A percentile compares a stretch with the other conserved stretches of the same genome.
Evolutionary conservation across 2,329 filamentous ascomycete genomes (phyloP).

Genomic region (Ophiocordyceps camponoti-saundersi): DNA sequence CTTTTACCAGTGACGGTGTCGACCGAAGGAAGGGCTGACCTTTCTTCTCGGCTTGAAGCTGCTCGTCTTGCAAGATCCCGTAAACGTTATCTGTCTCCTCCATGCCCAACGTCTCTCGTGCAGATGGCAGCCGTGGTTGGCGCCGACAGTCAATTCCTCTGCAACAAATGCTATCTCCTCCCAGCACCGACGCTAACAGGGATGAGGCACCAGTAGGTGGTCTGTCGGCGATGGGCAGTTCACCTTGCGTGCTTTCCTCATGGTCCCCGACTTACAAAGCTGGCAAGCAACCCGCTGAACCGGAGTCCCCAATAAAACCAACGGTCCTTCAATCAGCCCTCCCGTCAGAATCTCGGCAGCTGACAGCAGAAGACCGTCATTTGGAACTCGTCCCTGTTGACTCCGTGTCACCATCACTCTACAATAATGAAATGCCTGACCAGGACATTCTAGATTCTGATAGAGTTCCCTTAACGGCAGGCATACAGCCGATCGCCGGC

Average conservation of each 20-base stretch:
- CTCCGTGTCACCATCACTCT: constrained; percentile 13
- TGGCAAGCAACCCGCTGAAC: constrained; percentile 17
- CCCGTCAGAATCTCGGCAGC: constrained; percentile 30
- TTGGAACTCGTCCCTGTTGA: constrained; percentile 12
- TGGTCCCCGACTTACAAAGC: constrained; percentile 31
- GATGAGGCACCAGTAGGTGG: not conserved
- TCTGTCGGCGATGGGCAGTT: constrained; percentile 4
- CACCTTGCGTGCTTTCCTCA: constrained; percentile 29
- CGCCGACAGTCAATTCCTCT: constrained; percentile 47
- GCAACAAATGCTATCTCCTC: constrained; percentile 33
- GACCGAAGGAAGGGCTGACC: no score
- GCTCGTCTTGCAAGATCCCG: no score
- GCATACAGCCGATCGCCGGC: constrained; percentile 36
- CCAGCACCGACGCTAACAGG: not conserved
- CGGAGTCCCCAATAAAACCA: constrained; percentile 34
- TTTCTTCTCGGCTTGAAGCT: no score
- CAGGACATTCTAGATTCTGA: constrained; percentile 36
- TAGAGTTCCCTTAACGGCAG: constrained; percentile 36
- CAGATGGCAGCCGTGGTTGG: constrained; percentile 9
- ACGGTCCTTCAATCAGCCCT: constrained; percentile 36
- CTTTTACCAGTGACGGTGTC: no score
- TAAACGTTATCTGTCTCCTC: not conserved
- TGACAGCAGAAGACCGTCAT: constrained; percentile 6
- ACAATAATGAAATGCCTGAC: constrained; percentile 15
- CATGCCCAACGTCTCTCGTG: constrained; percentile 1